phyloP scores from a whole-genome alignment of 441 rosid genomes.

The Brassica balearica region DNA sequence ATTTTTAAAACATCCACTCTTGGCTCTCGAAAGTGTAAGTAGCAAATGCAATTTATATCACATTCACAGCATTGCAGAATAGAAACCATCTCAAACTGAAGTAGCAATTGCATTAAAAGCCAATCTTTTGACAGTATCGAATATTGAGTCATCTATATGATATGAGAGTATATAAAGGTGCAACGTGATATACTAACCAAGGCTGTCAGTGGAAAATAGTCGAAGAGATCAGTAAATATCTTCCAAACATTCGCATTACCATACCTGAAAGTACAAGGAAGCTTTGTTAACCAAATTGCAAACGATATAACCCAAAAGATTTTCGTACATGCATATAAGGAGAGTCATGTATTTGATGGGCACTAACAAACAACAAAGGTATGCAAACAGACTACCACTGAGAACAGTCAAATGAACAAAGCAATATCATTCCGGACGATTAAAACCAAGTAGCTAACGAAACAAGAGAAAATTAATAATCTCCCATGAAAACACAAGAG shows the following conservation, averaged over 20 bases:
- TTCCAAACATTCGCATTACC: conserved; percentile 80
- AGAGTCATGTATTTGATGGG: background rate
- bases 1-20: background rate
- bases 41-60: conserved; percentile 11
- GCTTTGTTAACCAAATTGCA: conserved; percentile 23
- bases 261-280: conserved; percentile 53
- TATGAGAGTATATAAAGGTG: background rate
- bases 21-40: background rate
- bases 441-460: background rate
- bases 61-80: background rate
- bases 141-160: background rate
- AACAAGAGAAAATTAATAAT: background rate
- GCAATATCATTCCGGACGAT: background rate
- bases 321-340: conserved; percentile 4
- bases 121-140: background rate
- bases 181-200: conserved; percentile 53
- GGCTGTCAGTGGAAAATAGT: conserved; percentile 73
- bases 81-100: conserved; percentile 13
- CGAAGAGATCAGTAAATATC: conserved; percentile 75
- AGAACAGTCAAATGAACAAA: conserved; percentile 16
- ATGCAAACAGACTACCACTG: background rate
- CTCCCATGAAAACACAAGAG: conserved; percentile 8
- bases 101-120: background rate
- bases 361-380: conserved; percentile 8
- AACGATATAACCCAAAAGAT: background rate